Conservation (phyloP, 768 basidiomycete genomes). For the Podaxis rugospora region DNA sequence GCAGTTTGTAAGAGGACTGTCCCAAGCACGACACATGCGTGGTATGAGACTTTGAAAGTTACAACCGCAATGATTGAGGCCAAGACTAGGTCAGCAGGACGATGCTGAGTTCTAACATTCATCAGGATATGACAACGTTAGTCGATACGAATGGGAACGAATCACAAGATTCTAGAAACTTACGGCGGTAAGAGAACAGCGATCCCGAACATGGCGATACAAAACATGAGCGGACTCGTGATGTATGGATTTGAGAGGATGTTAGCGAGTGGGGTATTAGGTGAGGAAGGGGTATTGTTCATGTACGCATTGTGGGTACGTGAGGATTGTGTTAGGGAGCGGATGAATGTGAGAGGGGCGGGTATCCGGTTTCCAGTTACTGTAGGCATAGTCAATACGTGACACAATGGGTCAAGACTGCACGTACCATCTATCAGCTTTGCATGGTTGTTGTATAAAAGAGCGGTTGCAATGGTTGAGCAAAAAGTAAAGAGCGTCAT, state of each 20-base stretch:
- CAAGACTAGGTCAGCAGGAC: conserved; percentile 77
- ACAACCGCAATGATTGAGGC: conserved; percentile 72
- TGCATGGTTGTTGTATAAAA: conserved; percentile 58
- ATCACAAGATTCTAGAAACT: conserved; percentile 19
- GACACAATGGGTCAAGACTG: not conserved
- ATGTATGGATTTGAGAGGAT: conserved; percentile 74
- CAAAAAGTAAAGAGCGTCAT: conserved; percentile 52
- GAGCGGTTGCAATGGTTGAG: conserved; percentile 52
- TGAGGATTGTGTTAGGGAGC: conserved; percentile 35
- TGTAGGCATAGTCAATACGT: conserved; percentile 18
- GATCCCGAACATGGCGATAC: conserved; percentile 48
- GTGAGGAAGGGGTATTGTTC: conserved; percentile 25
- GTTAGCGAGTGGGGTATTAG: conserved; percentile 29
- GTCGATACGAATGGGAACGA: not conserved
- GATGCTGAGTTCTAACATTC: conserved; percentile 45
- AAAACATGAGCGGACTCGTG: conserved; percentile 57
- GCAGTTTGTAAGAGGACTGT: conserved; percentile 88
- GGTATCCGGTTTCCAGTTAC: conserved; percentile 65
- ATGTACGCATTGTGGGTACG: conserved; percentile 18
- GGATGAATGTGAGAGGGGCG: conserved; percentile 43
- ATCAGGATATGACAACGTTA: not conserved
- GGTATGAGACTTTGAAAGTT: conserved; percentile 82
- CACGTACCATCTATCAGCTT: conserved; percentile 61
- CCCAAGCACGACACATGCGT: conserved; percentile 79
- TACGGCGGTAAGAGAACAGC: conserved; percentile 54